Percentiles rank a stretch among this genome's conserved stretches.
Conservation (phyloP, 306 rosid species). For the Astragalus membranaceus region DNA sequence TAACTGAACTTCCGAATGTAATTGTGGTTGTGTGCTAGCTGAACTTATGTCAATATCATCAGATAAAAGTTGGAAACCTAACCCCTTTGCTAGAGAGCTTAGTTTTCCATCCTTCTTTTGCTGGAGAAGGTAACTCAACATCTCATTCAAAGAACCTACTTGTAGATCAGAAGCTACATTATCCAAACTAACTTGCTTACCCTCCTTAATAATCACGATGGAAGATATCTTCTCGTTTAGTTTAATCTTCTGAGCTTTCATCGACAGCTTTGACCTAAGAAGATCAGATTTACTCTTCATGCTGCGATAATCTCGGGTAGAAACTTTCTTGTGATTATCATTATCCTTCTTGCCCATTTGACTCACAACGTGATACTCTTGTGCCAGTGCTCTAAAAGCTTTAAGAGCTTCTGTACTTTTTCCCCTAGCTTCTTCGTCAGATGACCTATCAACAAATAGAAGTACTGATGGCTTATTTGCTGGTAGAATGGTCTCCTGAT, state of each 20-base stretch:
- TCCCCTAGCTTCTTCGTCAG: conserved; percentile 52
- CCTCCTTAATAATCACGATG: conserved; percentile 55
- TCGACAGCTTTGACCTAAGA: conserved; percentile 57
- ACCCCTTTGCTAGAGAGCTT: conserved; percentile 79
- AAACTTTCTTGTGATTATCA: conserved; percentile 31
- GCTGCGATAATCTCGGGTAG: conserved; percentile 32
- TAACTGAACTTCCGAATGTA: conserved; percentile 36
- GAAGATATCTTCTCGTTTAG: conserved; percentile 55
- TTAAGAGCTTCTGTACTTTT: conserved; percentile 59
- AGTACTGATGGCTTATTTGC: conserved; percentile 69
- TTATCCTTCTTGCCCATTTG: conserved; percentile 32
- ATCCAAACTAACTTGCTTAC: conserved; percentile 58
- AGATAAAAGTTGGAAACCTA: conserved; percentile 92
- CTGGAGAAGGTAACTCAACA: conserved; percentile 46
- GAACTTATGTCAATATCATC: conserved; percentile 68
- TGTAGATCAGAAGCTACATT: conserved; percentile 51
- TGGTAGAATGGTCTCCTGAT: conserved; percentile 53
- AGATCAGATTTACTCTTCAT: conserved; percentile 38
- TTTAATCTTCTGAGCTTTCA: conserved; percentile 44
- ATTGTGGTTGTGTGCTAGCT: conserved; percentile 32
- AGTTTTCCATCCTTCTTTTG: conserved; percentile 54
- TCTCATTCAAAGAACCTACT: conserved; percentile 64
- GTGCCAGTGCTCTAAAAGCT: conserved; percentile 67
- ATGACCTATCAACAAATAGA: conserved; percentile 85
- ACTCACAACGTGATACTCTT: conserved; percentile 30